A percentile compares a stretch with the other conserved stretches of the same genome.
Evolutionary conservation across 768 basidiomycete species (phyloP).

Genomic region (Kwoniella sp.): DNA sequence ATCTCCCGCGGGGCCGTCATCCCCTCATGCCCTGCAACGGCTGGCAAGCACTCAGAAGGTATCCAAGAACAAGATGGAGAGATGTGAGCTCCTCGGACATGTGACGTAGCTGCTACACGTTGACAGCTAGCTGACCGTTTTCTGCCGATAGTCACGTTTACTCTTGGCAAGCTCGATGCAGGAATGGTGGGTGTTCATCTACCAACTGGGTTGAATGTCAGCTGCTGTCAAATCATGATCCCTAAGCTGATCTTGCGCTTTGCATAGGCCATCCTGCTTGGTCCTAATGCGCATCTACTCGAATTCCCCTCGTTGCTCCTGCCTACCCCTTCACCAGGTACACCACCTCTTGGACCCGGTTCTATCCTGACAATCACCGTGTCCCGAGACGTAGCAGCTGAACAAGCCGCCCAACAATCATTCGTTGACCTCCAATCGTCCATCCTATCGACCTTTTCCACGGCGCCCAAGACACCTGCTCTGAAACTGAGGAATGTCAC

Average conservation of each 20-base stretch:
- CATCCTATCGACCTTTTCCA: conserved; percentile 76
- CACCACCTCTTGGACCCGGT: conserved; percentile 82
- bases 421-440: conserved; percentile 83
- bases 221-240: too few relatives aligned
- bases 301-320: conserved; percentile 96
- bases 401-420: conserved; percentile 74
- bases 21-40: conserved; percentile 16
- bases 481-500: conserved; percentile 90
- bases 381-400: conserved; percentile 79
- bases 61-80: conserved; percentile 44
- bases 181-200: conserved; percentile 67
- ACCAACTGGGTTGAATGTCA: too few relatives aligned
- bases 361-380: conserved; percentile 98
- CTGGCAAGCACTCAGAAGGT: conserved; percentile 1
- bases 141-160: conserved; percentile 61
- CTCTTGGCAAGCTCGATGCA: conserved; percentile 89
- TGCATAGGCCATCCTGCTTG: conserved; percentile 65
- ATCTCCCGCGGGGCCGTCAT: conserved; percentile 10
- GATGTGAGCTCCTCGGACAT: conserved; percentile 34
- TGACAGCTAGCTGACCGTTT: conserved; percentile 22
- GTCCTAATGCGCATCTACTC: conserved; percentile 91
- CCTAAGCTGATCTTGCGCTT: conserved; percentile 11
- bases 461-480: conserved; percentile 70
- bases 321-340: conserved; percentile 58
- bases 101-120: too few relatives aligned